Evolutionary conservation across 2,329 filamentous ascomycete species (phyloP).

Genomic region (Metarhizium rileyi): DNA sequence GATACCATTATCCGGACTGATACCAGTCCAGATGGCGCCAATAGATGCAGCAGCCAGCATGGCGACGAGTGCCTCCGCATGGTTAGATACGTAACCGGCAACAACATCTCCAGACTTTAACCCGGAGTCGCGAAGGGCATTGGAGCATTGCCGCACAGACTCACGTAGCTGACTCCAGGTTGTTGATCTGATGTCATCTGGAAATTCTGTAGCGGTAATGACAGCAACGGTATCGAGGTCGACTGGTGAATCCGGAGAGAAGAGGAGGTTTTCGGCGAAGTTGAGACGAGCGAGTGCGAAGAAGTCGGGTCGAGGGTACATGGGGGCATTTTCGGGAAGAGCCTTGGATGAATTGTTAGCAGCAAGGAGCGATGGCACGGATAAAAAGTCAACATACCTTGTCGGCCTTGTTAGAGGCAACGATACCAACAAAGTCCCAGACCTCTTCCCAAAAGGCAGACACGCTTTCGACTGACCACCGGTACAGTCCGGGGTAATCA

Average conservation of each 20-base stretch:
- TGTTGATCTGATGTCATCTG: constrained; percentile 43
- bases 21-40: constrained; percentile 86
- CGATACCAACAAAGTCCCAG: constrained; percentile 75
- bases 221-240: constrained; percentile 57
- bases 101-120: constrained; percentile 47
- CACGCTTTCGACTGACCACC: constrained; percentile 74
- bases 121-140: constrained; percentile 57
- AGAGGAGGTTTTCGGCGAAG: constrained; percentile 92
- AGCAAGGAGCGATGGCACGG: not conserved
- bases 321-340: constrained; percentile 53
- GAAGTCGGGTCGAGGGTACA: constrained; percentile 84
- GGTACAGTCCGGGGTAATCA: constrained; percentile 66
- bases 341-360: constrained; percentile 38
- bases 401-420: constrained; percentile 52
- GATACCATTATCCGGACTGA: constrained; percentile 86
- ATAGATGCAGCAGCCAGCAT: constrained; percentile 77
- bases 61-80: constrained; percentile 75
- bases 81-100: constrained; percentile 79
- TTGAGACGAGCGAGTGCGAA: constrained; percentile 74
- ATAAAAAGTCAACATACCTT: constrained; percentile 33
- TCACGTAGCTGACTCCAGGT: constrained; percentile 77
- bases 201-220: constrained; percentile 70
- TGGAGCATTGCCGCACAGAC: constrained; percentile 62
- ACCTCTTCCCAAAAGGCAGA: constrained; percentile 74
- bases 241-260: constrained; percentile 41